These are phyloP conservation scores for Polygonum maritimum DNA, from an alignment of 148 eudicot genomes.

Conservation along the genomic window DNA sequence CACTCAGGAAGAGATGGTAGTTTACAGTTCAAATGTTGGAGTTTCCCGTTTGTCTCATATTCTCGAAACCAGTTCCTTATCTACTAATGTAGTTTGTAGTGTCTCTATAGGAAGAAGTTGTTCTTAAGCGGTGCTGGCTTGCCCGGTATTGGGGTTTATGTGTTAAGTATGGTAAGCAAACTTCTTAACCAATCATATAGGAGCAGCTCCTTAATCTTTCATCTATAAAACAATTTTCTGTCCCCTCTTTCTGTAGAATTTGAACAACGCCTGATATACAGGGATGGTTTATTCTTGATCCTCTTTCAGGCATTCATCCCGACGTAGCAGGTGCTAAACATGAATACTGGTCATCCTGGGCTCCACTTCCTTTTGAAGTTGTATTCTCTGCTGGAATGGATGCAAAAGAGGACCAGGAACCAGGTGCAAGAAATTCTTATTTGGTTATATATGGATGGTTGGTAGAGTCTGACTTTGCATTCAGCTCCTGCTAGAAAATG, in stretches of 20 bases:
- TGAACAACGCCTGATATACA: not conserved
- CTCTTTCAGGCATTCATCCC: slow-evolving; percentile 53
- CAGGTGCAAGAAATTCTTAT: not conserved
- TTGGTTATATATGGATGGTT: not conserved
- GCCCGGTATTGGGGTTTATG: slow-evolving; percentile 87
- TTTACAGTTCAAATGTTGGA: not conserved
- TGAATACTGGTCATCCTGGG: slow-evolving; percentile 81
- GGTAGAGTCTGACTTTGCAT: not conserved
- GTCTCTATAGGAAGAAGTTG: slow-evolving; percentile 76
- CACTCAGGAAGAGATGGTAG: slow-evolving; percentile 84
- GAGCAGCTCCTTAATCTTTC: not conserved
- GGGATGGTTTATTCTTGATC: slow-evolving; percentile 1
- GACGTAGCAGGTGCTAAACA: slow-evolving; percentile 72
- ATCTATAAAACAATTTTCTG: not conserved
- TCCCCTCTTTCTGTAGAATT: not conserved
- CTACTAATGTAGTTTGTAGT: slow-evolving; percentile 30
- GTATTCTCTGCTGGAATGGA: slow-evolving; percentile 71
- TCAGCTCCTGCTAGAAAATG: not conserved
- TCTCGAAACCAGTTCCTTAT: slow-evolving; percentile 10
- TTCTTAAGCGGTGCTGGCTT: slow-evolving; percentile 98
- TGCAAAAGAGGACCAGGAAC: slow-evolving; percentile 48
- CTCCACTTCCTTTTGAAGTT: slow-evolving; percentile 65
- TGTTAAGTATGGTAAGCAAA: slow-evolving; percentile 51
- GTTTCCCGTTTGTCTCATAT: not conserved
- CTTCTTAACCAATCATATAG: too few species aligned